Conservation (phyloP, 163 green algal species). For the Scenedesmus sp. region DNA sequence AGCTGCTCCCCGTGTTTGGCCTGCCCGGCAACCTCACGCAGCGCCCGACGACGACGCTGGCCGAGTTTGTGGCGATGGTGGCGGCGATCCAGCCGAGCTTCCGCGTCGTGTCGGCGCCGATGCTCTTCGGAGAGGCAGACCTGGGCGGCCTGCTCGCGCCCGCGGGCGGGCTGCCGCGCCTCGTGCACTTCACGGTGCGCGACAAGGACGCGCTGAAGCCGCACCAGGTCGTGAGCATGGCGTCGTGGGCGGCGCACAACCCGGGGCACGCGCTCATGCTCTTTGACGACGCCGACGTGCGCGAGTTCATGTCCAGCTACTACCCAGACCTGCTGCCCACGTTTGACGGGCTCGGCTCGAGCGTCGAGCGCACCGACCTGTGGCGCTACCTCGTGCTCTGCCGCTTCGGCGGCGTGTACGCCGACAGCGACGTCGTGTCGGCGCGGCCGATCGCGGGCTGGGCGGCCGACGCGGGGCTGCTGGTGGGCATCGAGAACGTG, state of each 20-base stretch:
- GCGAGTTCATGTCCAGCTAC: constrained; percentile 40
- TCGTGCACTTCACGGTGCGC: constrained; percentile 50
- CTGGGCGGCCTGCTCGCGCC: constrained; percentile 5
- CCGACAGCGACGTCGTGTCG: constrained; percentile 40
- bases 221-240: constrained; percentile 42
- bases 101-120: constrained; percentile 31
- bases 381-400: constrained; percentile 53
- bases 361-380: constrained; percentile 50
- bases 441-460: constrained; percentile 32
- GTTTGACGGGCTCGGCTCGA: constrained; percentile 36
- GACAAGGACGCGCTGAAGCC: constrained; percentile 40
- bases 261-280: constrained; percentile 44
- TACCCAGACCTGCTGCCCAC: constrained; percentile 39
- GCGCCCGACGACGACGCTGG: constrained; percentile 4
- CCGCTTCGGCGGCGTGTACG: constrained; percentile 49
- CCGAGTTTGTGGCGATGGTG: constrained; percentile 28
- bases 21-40: constrained; percentile 26
- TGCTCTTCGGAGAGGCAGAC: constrained; percentile 45
- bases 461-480: constrained; percentile 39
- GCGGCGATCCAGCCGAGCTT: constrained; percentile 9
- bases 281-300: constrained; percentile 42
- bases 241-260: constrained; percentile 42
- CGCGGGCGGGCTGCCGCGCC: constrained; percentile 17
- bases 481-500: constrained; percentile 47
- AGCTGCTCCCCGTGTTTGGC: constrained; percentile 30